Base-by-base conservation (phyloP, 306 rosid genomes). In the Citrullus amarus region DNA sequence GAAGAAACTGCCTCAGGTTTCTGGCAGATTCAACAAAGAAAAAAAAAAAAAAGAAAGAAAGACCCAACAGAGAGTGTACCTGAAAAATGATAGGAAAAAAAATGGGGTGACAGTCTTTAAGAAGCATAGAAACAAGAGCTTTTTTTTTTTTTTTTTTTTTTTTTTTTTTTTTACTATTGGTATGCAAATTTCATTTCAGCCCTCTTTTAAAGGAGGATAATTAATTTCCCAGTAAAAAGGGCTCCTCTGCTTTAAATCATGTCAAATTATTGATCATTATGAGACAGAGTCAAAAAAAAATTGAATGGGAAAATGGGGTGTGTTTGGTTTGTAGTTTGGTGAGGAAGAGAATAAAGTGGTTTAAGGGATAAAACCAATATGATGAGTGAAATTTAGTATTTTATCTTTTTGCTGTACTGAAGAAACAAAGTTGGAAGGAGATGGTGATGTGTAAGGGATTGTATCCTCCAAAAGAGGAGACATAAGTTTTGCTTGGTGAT, bases 371-470 rank as follows among this genome's bases (percentile, higher is more conserved):
- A 69, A 69, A 10, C 75, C 43, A 43, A 4, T 12, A 46, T 12
- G 38, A 69, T 71, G 57, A 71, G 41, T 71, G 16, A 46, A 16
- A 15, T 71, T 9, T 69, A 2, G 43, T 18, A 13, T 41, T 69
- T 69, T 34, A 34, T 34, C 38, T 34, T 43, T 43, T 48, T 71
- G 58, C 3, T 71, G 77, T 48, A 48, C n/a, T 56, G 48, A 48
- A 71, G 59, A 44, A 71, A 71, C 77, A 71, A 48, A 71, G 77
- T 71, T 71, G 54, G 54, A 17, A 71, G 77, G 77, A 71, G 77
- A 71, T 71, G 77, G 38, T 18, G 77, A 71, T 71, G 77, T 71
- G 41, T 71, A 48, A 71, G 58, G 22, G 28, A 71, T 28, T 71
- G 55, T 48, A 71, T 71, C 58, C 58, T 48, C 58, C 59, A 71